Conservation (phyloP, 1,284 basidiomycete genomes). For the Apiotrichum sp. region DNA sequence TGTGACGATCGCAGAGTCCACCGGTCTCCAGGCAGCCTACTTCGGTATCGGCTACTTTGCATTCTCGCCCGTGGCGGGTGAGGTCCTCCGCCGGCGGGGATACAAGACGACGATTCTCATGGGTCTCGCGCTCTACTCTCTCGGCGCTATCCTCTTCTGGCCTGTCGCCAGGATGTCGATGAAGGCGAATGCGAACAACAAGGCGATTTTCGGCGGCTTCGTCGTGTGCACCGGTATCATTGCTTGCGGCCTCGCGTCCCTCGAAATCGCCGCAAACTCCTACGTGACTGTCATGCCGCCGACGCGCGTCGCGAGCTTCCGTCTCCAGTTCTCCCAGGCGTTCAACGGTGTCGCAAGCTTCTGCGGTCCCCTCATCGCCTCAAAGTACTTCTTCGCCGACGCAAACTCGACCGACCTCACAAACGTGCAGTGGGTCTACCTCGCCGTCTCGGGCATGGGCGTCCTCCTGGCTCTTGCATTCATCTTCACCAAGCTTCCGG, state of each 20-base stretch:
- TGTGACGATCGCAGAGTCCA: conserved; percentile 72
- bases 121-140: conserved; percentile 63
- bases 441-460: conserved; percentile 58
- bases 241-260: conserved; percentile 57
- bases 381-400: conserved; percentile 65
- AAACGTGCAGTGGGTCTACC: conserved; percentile 76
- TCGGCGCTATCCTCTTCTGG: conserved; percentile 75
- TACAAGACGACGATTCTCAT: conserved; percentile 54
- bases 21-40: conserved; percentile 77
- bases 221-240: conserved; percentile 59
- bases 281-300: conserved; percentile 59
- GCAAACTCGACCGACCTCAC: conserved; percentile 58
- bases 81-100: conserved; percentile 45
- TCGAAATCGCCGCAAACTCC: conserved; percentile 63
- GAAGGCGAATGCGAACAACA: conserved; percentile 38
- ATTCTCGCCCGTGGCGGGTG: conserved; percentile 45
- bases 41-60: conserved; percentile 61
- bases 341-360: conserved; percentile 71
- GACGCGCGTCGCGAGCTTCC: conserved; percentile 65
- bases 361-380: conserved; percentile 71
- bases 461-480: conserved; percentile 62
- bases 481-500: conserved; percentile 66
- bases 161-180: conserved; percentile 57
- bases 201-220: conserved; percentile 60
- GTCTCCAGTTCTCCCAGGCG: conserved; percentile 73